Evolutionary conservation across 495 filamentous ascomycete genomes (phyloP).

Genomic region (Neurospora discreta): DNA sequence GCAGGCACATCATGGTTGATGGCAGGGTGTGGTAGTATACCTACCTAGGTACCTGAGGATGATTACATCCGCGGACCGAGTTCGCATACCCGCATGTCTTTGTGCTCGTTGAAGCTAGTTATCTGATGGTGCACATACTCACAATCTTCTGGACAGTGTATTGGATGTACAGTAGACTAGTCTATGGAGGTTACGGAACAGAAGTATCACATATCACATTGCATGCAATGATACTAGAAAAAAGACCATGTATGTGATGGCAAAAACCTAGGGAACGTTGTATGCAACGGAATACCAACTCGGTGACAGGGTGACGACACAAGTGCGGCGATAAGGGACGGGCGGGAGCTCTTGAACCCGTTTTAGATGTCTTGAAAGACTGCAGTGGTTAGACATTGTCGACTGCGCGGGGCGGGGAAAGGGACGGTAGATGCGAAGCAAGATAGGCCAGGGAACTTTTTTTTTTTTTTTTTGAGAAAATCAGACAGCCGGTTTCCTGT

Average conservation of each 20-base stretch:
- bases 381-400: neutral
- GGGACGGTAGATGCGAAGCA: neutral
- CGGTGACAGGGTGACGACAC: neutral
- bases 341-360: neutral
- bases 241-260: neutral
- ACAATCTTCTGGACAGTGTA: neutral
- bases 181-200: neutral
- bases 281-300: neutral
- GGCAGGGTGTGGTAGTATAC: neutral
- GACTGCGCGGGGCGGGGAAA: neutral
- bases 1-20: neutral
- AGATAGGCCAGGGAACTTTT: neutral
- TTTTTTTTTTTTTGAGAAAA: too few relatives aligned
- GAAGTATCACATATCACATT: neutral
- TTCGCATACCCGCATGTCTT: neutral
- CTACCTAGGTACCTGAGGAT: neutral
- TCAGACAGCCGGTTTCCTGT: neutral
- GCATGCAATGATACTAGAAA: neutral
- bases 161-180: neutral
- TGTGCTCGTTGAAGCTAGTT: neutral
- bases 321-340: neutral
- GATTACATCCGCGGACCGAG: neutral
- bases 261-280: neutral
- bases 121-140: neutral
- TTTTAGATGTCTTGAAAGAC: neutral